Evolutionary conservation across 2,329 filamentous ascomycete species (phyloP), one percentile per base, ranked within the genome.

Genomic region (Pseudogymnoascus sp.): DNA sequence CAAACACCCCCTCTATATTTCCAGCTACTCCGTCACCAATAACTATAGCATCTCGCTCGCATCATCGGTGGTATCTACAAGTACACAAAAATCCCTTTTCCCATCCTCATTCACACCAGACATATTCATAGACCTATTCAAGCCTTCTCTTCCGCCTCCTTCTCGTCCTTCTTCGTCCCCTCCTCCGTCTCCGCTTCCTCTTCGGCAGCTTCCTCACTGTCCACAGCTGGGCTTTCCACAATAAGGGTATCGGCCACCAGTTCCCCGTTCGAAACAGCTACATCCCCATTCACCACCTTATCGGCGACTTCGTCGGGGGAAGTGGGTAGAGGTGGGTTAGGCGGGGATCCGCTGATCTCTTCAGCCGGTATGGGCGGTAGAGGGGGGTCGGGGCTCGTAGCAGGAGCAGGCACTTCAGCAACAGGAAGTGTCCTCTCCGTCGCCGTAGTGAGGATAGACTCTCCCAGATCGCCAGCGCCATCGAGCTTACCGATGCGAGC

Each of bases 391-490:
- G 43, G 64, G 58, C 15, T 64, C 63, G 11, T 53, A 35, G 30
- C 58, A 7, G 33, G 28, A 2, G 28, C 50, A 65, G 22, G 62
- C 9, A 38, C 37, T 20, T 63, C 62, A 62, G 15, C 33, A 60
- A 20, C 61, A 20, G 3, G 61, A 30, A 53, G 43, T 2, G 43
- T 53, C 43, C 43, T 53, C 30, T 53, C 30, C 9, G 43, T 53
- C 43, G 43, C 43, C 25, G 25, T 53, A 3, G 43, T 33, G 43
- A 53, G 25, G 6, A 53, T 53, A 33, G 25, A 53, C 4, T 53
- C 43, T 2, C 89, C 90, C 2, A 90, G 78, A 66, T 91, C 86
- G 8, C 82, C 86, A 38, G 84, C 81, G 2, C 84, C 86, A 58
- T 88, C 83, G 30, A 90, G 78, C 67, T 83, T 84, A 63, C 80